These are phyloP conservation scores for Tricholomella constricta DNA, from an alignment of 768 basidiomycete genomes.

Conservation along the genomic window DNA sequence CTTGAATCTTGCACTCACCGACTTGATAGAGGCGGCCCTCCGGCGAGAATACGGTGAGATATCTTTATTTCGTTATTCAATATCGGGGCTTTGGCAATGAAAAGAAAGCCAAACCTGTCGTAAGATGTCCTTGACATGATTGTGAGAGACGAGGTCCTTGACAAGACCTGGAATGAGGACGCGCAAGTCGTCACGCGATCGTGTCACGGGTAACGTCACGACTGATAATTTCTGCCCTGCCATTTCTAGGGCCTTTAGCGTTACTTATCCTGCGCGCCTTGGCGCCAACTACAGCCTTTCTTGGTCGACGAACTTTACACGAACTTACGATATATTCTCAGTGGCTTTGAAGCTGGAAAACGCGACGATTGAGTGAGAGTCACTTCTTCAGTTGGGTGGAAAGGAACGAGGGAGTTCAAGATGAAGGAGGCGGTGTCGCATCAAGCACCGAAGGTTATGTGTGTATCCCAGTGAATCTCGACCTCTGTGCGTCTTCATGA, in stretches of 20 bases:
- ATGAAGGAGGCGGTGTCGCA: constrained; percentile 87
- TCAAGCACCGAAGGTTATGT: constrained; percentile 42
- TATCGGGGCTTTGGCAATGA: not conserved
- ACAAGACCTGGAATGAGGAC: constrained; percentile 29
- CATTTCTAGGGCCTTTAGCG: not conserved
- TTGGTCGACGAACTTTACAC: not conserved
- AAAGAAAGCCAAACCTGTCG: constrained; percentile 59
- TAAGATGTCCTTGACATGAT: constrained; percentile 94
- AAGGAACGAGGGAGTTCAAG: constrained; percentile 2
- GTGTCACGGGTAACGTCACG: constrained; percentile 37
- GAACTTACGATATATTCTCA: not conserved
- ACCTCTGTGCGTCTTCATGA: too few relatives aligned
- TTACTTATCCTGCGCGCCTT: not conserved
- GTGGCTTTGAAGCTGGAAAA: too few relatives aligned
- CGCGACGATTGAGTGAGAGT: not conserved
- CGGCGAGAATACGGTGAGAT: constrained; percentile 95
- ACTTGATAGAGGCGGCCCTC: constrained; percentile 99
- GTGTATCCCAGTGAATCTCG: too few relatives aligned
- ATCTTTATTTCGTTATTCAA: constrained; percentile 47
- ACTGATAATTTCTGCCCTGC: constrained; percentile 17
- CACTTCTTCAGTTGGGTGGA: not conserved
- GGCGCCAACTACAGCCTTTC: not conserved
- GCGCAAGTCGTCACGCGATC: constrained; percentile 61
- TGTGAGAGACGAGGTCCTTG: constrained; percentile 26
- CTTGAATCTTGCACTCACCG: constrained; percentile 50